Evolutionary conservation across 2,329 filamentous ascomycete species (phyloP).

Genomic region (Claviceps lovelessii): DNA sequence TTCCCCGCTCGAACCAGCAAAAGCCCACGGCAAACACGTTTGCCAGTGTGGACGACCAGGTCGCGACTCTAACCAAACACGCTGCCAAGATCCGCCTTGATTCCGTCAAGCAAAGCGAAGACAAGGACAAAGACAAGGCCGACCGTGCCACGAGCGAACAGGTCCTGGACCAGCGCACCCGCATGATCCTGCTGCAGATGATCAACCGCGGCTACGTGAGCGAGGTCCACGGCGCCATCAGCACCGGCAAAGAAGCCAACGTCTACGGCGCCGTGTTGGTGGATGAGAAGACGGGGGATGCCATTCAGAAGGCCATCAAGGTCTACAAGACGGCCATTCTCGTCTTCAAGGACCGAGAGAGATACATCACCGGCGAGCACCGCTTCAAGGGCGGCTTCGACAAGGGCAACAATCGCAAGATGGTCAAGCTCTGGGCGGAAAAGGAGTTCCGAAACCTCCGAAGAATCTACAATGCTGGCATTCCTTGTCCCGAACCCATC

Average conservation of each 20-base stretch:
- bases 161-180: constrained; percentile 82
- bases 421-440: constrained; percentile 98
- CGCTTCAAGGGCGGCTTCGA: constrained; percentile 82
- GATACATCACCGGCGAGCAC: constrained; percentile 90
- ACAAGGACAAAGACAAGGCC: constrained; percentile 66
- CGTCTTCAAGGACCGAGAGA: constrained; percentile 93
- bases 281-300: constrained; percentile 35
- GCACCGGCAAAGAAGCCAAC: constrained; percentile 95
- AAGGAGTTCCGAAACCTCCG: constrained; percentile 94
- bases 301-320: constrained; percentile 77
- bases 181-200: constrained; percentile 91
- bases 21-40: constrained; percentile 67
- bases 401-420: constrained; percentile 87
- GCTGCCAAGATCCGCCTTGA: constrained; percentile 75
- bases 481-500: constrained; percentile 81
- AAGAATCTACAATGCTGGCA: constrained; percentile 67
- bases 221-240: constrained; percentile 88
- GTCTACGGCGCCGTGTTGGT: constrained; percentile 78
- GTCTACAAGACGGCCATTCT: constrained; percentile 98
- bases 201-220: constrained; percentile 82
- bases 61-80: constrained; percentile 70
- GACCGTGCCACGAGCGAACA: constrained; percentile 91
- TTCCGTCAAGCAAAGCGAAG: constrained; percentile 36
- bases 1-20: constrained; percentile 62
- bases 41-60: constrained; percentile 73